These are phyloP conservation scores for Elymus sibiricus DNA, from an alignment of 176 grass and related monocot genomes.

Conservation along the genomic window DNA sequence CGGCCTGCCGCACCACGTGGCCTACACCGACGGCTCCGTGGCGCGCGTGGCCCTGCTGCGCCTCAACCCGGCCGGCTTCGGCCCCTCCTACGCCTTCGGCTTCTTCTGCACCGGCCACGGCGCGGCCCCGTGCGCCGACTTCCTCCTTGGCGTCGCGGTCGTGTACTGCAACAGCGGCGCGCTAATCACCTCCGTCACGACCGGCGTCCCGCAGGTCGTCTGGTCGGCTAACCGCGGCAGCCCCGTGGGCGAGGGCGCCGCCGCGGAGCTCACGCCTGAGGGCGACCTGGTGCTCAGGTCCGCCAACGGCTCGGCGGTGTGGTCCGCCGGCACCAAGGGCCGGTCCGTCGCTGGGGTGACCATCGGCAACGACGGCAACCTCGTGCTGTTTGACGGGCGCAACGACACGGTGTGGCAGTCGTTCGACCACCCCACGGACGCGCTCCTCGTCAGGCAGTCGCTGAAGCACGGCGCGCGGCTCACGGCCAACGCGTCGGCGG, in stretches of 20 bases:
- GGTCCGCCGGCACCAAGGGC: constrained; percentile 27
- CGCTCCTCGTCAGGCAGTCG: constrained; percentile 37
- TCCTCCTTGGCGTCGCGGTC: constrained; percentile 41
- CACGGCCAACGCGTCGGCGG: constrained; percentile 6
- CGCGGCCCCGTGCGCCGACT: constrained; percentile 2
- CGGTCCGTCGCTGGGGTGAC: not conserved
- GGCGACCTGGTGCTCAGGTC: constrained; percentile 31
- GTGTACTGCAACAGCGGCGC: constrained; percentile 50
- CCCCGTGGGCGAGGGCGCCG: constrained; percentile 25
- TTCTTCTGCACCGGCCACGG: constrained; percentile 49
- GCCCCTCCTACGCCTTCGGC: constrained; percentile 45
- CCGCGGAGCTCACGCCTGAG: not conserved
- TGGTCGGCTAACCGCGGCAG: constrained; percentile 41
- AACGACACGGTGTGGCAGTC: constrained; percentile 41
- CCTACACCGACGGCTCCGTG: constrained; percentile 41
- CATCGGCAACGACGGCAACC: constrained; percentile 35
- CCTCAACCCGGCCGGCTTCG: constrained; percentile 30
- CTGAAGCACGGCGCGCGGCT: constrained; percentile 10
- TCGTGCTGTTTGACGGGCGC: constrained; percentile 22
- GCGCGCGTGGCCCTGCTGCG: constrained; percentile 35
- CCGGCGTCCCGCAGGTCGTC: constrained; percentile 38
- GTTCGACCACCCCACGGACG: constrained; percentile 47
- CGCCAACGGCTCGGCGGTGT: not conserved
- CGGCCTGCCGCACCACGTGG: constrained; percentile 9
- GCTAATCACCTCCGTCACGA: constrained; percentile 3